Evolutionary conservation across 2,329 filamentous ascomycete species (phyloP).

Genomic region (Chaetomium olivaceum): DNA sequence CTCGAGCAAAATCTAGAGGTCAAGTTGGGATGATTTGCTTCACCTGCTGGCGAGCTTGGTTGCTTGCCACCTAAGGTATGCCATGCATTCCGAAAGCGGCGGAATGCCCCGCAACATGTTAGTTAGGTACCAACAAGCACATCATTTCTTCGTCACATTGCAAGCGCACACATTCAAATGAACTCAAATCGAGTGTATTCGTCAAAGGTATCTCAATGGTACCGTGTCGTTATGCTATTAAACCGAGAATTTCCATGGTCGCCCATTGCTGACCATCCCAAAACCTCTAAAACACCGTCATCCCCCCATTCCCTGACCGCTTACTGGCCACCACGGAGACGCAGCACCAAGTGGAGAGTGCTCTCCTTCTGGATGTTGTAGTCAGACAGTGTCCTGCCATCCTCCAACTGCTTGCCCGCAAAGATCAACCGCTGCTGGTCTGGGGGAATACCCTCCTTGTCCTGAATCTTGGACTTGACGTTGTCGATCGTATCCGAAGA

Average conservation of each 20-base stretch:
- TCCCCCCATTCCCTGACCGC: constrained; percentile 14
- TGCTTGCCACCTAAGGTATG: not conserved
- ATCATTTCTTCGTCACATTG: not conserved
- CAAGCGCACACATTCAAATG: not conserved
- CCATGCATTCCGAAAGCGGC: not conserved
- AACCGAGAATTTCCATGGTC: constrained; percentile 8
- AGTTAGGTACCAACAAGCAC: not conserved
- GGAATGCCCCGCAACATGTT: constrained; percentile 1
- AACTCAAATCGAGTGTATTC: constrained; percentile 17
- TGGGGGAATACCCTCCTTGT: constrained; percentile 90
- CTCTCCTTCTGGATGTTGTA: constrained; percentile 72
- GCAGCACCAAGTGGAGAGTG: constrained; percentile 69
- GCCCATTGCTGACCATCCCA: constrained; percentile 21
- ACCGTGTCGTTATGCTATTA: constrained; percentile 17
- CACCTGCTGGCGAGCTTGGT: not conserved
- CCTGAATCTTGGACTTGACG: constrained; percentile 90
- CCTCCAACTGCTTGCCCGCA: constrained; percentile 34
- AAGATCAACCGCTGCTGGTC: constrained; percentile 74
- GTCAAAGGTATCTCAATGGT: constrained; percentile 15
- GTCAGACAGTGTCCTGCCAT: constrained; percentile 34
- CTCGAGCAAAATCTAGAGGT: not conserved
- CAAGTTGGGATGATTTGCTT: not conserved
- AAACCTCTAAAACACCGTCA: constrained; percentile 22
- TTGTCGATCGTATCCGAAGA: constrained; percentile 91
- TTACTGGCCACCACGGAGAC: constrained; percentile 66